These are phyloP conservation scores for Laguncularia racemosa DNA, from an alignment of 345 rosid species.

Conservation along the genomic window DNA sequence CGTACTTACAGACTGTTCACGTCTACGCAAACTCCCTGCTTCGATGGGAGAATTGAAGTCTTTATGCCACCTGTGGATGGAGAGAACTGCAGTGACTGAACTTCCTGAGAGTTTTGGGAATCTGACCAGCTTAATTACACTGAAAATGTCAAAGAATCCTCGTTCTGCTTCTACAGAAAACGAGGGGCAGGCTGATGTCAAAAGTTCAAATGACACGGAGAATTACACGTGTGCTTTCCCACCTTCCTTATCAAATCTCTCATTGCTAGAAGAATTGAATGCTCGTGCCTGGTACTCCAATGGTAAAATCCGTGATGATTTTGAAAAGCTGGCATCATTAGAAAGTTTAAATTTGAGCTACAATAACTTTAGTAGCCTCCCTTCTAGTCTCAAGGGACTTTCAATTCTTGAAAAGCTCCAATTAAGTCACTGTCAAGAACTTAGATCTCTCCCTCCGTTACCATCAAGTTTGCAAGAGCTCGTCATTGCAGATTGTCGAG, in stretches of 20 bases:
- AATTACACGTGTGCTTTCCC: constrained; percentile 13
- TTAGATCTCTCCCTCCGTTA: constrained; percentile 34
- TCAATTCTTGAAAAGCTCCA: constrained; percentile 24
- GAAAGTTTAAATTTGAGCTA: constrained; percentile 25
- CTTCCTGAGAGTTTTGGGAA: constrained; percentile 36
- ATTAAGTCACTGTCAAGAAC: constrained; percentile 28
- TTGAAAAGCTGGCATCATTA: constrained; percentile 31
- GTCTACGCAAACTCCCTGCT: constrained; percentile 34
- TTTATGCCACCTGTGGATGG: constrained; percentile 27
- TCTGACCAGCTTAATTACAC: constrained; percentile 28
- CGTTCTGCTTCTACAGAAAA: background rate
- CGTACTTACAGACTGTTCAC: constrained; percentile 22
- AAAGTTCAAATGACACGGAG: background rate
- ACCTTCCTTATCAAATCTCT: constrained; percentile 29
- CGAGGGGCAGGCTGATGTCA: background rate
- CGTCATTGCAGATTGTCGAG: constrained; percentile 27
- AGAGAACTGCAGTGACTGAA: constrained; percentile 30
- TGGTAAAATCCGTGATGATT: constrained; percentile 40
- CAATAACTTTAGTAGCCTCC: constrained; percentile 36
- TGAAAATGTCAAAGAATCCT: constrained; percentile 35
- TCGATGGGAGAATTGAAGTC: constrained; percentile 33
- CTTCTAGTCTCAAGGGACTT: constrained; percentile 40
- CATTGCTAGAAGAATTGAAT: constrained; percentile 28
- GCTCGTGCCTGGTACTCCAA: constrained; percentile 36
- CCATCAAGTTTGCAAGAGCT: constrained; percentile 36